phyloP scores from a whole-genome alignment of 768 basidiomycete species.

The Lyophyllum shimeji region DNA sequence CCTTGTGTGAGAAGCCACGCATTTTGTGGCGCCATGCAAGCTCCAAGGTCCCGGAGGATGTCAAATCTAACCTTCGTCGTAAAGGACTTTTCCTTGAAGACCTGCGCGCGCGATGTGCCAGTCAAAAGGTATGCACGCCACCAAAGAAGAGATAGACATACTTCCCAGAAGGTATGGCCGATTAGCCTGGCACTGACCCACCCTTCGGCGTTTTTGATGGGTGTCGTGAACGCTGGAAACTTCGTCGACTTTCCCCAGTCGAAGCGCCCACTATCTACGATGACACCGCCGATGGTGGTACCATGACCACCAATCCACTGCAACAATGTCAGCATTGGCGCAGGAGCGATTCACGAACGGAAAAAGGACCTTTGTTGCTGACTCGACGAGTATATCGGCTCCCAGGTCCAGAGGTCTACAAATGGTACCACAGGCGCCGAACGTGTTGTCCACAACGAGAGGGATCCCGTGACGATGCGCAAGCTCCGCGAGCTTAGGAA shows the following conservation, averaged over 20 bases:
- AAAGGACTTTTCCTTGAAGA: slow-evolving; percentile 19
- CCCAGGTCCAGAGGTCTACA: slow-evolving; percentile 24
- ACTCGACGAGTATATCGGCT: slow-evolving; percentile 36
- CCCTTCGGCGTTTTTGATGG: slow-evolving; percentile 4
- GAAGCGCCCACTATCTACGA: slow-evolving; percentile 62
- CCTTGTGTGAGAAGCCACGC: slow-evolving; percentile 62
- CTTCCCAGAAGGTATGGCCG: slow-evolving; percentile 16
- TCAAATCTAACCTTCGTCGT: slow-evolving; percentile 38
- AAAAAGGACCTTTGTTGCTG: background rate
- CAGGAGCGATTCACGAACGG: too few relatives aligned
- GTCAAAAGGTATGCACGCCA: too few relatives aligned
- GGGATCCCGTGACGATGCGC: slow-evolving; percentile 62
- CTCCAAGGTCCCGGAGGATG: slow-evolving; percentile 55
- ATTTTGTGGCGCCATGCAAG: slow-evolving; percentile 52
- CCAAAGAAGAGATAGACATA: background rate
- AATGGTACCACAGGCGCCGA: slow-evolving; percentile 55
- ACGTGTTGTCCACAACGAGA: slow-evolving; percentile 67
- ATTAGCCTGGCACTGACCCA: slow-evolving; percentile 10
- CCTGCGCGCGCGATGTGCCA: too few relatives aligned
- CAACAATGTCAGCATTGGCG: background rate
- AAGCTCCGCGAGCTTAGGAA: slow-evolving; percentile 59
- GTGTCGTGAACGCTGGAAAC: slow-evolving; percentile 32
- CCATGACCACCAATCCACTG: slow-evolving; percentile 70
- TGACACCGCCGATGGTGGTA: slow-evolving; percentile 67
- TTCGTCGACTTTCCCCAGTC: slow-evolving; percentile 52